Evolutionary conservation across 177 flowering plant species (phyloP).

Genomic region (Vitis hybrid): DNA sequence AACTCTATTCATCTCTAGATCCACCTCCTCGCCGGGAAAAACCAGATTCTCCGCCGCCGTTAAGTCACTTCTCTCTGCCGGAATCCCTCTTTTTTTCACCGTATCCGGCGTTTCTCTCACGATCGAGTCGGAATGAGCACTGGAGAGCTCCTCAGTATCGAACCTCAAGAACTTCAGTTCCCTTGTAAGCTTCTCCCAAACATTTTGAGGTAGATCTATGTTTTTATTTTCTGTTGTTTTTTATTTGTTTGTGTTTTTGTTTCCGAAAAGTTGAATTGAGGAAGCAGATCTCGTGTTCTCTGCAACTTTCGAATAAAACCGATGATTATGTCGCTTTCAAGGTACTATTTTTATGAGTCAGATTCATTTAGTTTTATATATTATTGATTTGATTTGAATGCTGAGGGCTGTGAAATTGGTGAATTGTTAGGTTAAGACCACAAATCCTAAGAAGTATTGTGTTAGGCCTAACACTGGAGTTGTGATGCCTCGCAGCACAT

Average conservation of each 20-base stretch:
- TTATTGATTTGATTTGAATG: constrained; percentile 7
- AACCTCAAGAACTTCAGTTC: constrained; percentile 84
- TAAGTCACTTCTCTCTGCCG: neutral
- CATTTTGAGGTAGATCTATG: constrained; percentile 21
- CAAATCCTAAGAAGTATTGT: constrained; percentile 84
- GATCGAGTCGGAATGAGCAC: constrained; percentile 50
- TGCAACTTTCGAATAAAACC: constrained; percentile 65
- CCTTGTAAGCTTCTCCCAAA: constrained; percentile 46
- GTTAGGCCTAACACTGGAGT: constrained; percentile 81
- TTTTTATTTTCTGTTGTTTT: constrained; percentile 9
- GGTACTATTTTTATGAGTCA: constrained; percentile 33
- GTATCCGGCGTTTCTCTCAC: constrained; percentile 2
- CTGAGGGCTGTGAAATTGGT: constrained; percentile 10
- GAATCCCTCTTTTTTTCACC: neutral
- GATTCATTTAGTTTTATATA: neutral
- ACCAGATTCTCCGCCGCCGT: neutral
- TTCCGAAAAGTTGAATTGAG: constrained; percentile 64
- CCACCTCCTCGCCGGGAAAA: neutral
- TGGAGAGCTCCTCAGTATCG: constrained; percentile 68
- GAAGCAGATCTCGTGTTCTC: constrained; percentile 91
- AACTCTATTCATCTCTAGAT: too few relatives aligned
- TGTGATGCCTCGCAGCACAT: constrained; percentile 58
- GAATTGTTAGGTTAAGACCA: constrained; percentile 68
- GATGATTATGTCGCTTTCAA: constrained; percentile 82
- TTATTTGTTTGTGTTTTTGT: constrained; percentile 11